Evolutionary conservation across 805 yeast genomes (phyloP).

Genomic region (Danielia oregonensis): DNA sequence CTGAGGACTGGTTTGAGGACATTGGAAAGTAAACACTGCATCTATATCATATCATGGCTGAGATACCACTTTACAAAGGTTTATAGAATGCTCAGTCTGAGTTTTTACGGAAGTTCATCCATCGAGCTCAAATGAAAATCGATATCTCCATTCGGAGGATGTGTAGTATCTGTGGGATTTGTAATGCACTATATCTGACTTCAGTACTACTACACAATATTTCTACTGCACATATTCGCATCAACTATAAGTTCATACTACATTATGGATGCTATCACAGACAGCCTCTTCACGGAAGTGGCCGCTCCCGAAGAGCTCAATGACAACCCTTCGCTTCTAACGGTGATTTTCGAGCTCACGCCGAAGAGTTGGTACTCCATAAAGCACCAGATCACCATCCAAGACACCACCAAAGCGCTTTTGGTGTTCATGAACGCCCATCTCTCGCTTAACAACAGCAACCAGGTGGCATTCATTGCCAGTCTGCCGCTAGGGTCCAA

Average conservation of each 20-base stretch:
- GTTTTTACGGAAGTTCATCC: no score
- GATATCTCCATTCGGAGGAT: no score
- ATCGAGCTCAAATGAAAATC: no score
- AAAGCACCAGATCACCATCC: slow-evolving; percentile 46
- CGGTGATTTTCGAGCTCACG: slow-evolving; percentile 73
- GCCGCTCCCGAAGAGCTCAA: slow-evolving; percentile 22
- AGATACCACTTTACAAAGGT: no score
- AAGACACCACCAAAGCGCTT: slow-evolving; percentile 60
- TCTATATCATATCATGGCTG: not conserved
- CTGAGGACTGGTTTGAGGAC: slow-evolving; percentile 80
- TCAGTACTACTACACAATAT: no score
- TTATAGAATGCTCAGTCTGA: no score
- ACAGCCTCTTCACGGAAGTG: slow-evolving; percentile 46
- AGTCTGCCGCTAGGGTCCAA: slow-evolving; percentile 68
- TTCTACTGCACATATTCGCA: no score
- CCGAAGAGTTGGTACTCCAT: slow-evolving; percentile 63
- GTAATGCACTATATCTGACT: no score
- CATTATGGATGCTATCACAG: slow-evolving; percentile 76
- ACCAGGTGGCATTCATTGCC: slow-evolving; percentile 77
- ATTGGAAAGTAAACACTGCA: slow-evolving; percentile 54
- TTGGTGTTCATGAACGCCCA: slow-evolving; percentile 85
- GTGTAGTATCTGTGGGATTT: no score
- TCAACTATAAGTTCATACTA: no score
- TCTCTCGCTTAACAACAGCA: slow-evolving; percentile 76
- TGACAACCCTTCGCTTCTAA: slow-evolving; percentile 68